Percentiles rank a stretch among this genome's conserved stretches.
These are phyloP conservation scores for Miamiensis avidus DNA, from an alignment of 169 alveolate species.

Conservation along the genomic window DNA sequence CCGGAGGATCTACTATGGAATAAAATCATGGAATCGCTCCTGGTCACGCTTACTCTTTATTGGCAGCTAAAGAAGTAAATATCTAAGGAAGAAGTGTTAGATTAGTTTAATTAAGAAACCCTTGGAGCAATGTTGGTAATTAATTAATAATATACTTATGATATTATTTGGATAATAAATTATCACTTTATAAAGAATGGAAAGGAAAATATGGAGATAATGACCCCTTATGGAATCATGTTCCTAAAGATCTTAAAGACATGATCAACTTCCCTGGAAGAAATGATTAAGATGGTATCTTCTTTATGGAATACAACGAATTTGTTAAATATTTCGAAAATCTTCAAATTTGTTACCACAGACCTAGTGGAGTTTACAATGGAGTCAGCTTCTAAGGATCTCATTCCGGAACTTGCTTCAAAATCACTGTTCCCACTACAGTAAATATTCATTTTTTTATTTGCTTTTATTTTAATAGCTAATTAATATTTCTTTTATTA, in stretches of 20 bases:
- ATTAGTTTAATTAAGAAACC: conserved; percentile 68
- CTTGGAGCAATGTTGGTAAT: conserved; percentile 59
- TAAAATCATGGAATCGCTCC: conserved; percentile 57
- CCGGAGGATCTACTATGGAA: conserved; percentile 41
- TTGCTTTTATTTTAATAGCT: background rate
- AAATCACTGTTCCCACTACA: too few relatives aligned
- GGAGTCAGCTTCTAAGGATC: background rate
- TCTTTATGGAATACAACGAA: conserved; percentile 64
- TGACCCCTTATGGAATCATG: conserved; percentile 39
- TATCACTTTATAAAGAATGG: conserved; percentile 46
- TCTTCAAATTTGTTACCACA: conserved; percentile 52
- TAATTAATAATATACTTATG: too few relatives aligned
- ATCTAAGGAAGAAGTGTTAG: conserved; percentile 37
- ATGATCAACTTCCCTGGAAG: background rate
- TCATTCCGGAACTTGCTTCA: background rate
- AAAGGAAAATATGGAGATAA: conserved; percentile 61
- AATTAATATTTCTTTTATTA: too few relatives aligned
- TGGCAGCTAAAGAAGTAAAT: conserved; percentile 30
- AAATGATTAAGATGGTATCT: conserved; percentile 59
- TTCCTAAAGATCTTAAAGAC: conserved; percentile 2
- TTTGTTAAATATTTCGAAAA: conserved; percentile 50
- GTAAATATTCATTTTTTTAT: too few relatives aligned
- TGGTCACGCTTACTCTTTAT: conserved; percentile 61
- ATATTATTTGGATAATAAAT: too few relatives aligned
- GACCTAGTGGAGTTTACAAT: background rate